phyloP scores from a whole-genome alignment of 2,329 filamentous ascomycete species.

The Lachnellula subtilissima region DNA sequence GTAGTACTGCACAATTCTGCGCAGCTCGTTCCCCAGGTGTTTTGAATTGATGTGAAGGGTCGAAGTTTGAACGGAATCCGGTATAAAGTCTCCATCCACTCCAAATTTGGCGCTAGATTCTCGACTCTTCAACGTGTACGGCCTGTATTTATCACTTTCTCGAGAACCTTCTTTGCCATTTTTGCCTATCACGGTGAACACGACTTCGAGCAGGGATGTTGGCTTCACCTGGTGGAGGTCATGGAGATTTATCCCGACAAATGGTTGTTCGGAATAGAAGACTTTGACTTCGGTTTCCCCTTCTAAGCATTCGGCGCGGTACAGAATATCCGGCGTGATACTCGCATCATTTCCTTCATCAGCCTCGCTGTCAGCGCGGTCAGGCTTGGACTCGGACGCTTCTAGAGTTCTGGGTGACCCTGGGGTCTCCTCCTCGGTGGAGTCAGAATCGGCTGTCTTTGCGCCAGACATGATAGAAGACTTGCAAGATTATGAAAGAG shows the following conservation, averaged over 20 bases:
- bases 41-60: background rate
- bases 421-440: background rate
- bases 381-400: background rate
- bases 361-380: background rate
- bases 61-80: background rate
- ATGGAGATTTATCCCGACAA: background rate
- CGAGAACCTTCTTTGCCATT: background rate
- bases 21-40: background rate
- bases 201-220: background rate
- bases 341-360: background rate
- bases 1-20: conserved; percentile 1
- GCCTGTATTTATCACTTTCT: background rate
- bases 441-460: background rate
- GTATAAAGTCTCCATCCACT: background rate
- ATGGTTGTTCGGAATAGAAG: background rate
- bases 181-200: background rate
- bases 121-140: background rate
- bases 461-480: background rate
- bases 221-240: background rate
- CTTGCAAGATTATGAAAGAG: background rate
- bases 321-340: background rate
- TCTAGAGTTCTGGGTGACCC: background rate
- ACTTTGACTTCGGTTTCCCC: background rate
- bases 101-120: background rate
- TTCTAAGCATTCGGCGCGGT: background rate